Percentiles rank a stretch among this genome's conserved stretches.
phyloP scores from a whole-genome alignment of 306 rosid species.

The Malus sieversii region DNA sequence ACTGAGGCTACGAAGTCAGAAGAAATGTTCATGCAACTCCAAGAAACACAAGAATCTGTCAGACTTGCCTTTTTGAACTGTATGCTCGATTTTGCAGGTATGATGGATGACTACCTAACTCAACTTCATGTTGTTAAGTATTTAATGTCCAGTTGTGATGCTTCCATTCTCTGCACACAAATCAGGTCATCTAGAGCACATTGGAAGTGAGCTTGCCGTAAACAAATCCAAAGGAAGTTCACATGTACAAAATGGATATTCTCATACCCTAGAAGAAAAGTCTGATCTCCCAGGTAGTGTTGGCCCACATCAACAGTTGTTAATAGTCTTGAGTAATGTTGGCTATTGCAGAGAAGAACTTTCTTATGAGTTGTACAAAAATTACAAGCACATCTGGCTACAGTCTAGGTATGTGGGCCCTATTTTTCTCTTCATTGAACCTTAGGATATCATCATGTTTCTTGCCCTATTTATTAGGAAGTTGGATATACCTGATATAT shows the following conservation, averaged over 20 bases:
- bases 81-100: constrained; percentile 97
- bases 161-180: constrained; percentile 20
- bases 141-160: constrained; percentile 13
- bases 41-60: constrained; percentile 92
- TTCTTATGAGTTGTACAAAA: constrained; percentile 70
- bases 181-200: constrained; percentile 74
- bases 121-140: constrained; percentile 5
- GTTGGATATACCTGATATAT: background rate
- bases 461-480: background rate
- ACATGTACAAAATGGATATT: constrained; percentile 62
- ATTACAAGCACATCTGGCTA: constrained; percentile 77
- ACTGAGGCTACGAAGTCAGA: constrained; percentile 87
- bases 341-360: constrained; percentile 98
- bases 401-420: constrained; percentile 56
- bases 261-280: constrained; percentile 50
- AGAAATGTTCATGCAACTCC: constrained; percentile 72
- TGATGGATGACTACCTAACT: constrained; percentile 23
- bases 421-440: background rate
- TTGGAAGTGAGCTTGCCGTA: constrained; percentile 63
- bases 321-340: constrained; percentile 82
- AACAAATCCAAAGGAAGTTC: constrained; percentile 52
- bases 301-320: constrained; percentile 72
- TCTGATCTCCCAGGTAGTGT: constrained; percentile 53
- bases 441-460: background rate
- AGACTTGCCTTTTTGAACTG: constrained; percentile 92